Conservation (phyloP, 2,329 filamentous ascomycete species). For the Amylocarpus encephaloides region DNA sequence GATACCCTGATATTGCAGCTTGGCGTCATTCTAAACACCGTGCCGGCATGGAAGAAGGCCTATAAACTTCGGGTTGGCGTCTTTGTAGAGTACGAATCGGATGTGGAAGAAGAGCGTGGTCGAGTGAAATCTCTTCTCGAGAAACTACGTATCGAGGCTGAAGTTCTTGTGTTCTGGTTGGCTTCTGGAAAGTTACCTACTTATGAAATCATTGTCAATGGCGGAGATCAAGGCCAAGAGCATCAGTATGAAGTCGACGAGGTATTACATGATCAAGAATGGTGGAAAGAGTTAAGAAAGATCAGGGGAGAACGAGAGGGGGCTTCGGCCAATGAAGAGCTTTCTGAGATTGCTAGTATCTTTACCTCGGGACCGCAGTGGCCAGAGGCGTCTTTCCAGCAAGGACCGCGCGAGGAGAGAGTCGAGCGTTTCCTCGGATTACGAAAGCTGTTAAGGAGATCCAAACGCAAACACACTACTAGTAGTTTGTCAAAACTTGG, state of each 20-base stretch:
- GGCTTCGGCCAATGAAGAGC: constrained; percentile 36
- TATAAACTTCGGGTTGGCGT: constrained; percentile 73
- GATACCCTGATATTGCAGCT: constrained; percentile 78
- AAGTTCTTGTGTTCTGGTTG: constrained; percentile 76
- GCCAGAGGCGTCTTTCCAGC: constrained; percentile 47
- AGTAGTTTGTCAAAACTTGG: constrained; percentile 43
- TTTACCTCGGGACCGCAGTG: constrained; percentile 39
- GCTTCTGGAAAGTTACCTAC: constrained; percentile 65
- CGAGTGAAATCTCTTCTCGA: constrained; percentile 69
- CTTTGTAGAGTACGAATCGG: constrained; percentile 83
- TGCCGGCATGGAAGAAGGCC: constrained; percentile 69
- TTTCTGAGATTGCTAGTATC: constrained; percentile 39
- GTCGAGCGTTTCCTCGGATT: constrained; percentile 48
- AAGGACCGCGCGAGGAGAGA: constrained; percentile 39
- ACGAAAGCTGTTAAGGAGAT: constrained; percentile 54
- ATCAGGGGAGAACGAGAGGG: constrained; percentile 37
- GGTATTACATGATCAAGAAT: constrained; percentile 64
- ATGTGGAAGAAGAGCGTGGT: constrained; percentile 71
- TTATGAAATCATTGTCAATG: constrained; percentile 76
- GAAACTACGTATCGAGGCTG: constrained; percentile 74
- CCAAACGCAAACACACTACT: constrained; percentile 35
- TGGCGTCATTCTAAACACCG: constrained; percentile 76
- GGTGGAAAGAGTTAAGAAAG: constrained; percentile 72
- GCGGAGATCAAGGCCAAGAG: constrained; percentile 48
- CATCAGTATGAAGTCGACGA: constrained; percentile 56